A percentile compares a stretch with the other conserved stretches of the same genome.
These are phyloP conservation scores for Aphanomyces euteiches DNA, from an alignment of 352 stramenopile species.

Conservation along the genomic window DNA sequence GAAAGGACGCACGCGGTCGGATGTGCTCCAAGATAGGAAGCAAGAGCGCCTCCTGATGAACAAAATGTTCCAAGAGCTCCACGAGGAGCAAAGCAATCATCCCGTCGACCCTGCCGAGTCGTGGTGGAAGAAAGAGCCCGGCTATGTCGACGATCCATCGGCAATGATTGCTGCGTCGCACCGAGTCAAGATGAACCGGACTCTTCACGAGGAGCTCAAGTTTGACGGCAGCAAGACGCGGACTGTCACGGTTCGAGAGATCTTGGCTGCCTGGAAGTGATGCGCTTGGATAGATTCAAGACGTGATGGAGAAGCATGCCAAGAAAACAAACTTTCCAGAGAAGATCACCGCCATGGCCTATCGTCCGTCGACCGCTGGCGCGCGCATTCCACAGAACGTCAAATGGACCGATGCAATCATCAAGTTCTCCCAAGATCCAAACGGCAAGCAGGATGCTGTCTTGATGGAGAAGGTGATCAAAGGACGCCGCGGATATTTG, in stretches of 20 bases:
- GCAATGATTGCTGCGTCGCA: constrained; percentile 43
- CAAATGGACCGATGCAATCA: constrained; percentile 27
- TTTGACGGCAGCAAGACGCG: constrained; percentile 18
- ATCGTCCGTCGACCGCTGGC: constrained; percentile 19
- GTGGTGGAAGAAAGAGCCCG: constrained; percentile 59
- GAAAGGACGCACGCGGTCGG: constrained; percentile 1
- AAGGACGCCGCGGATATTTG: background rate
- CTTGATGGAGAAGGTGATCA: constrained; percentile 19
- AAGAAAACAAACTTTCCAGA: constrained; percentile 13
- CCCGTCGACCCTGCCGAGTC: background rate
- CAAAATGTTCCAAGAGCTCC: background rate
- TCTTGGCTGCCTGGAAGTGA: background rate
- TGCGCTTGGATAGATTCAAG: constrained; percentile 8
- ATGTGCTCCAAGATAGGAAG: background rate
- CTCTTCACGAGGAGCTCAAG: background rate
- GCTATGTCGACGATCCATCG: constrained; percentile 58
- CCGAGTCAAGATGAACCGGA: constrained; percentile 37
- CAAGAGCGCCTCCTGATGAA: constrained; percentile 4
- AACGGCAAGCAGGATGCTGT: constrained; percentile 17
- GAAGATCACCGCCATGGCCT: constrained; percentile 26
- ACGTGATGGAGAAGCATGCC: constrained; percentile 9
- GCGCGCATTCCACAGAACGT: constrained; percentile 12
- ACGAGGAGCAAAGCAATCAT: background rate
- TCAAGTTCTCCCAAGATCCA: constrained; percentile 6
- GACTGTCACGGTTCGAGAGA: constrained; percentile 8